Evolutionary conservation across 1,284 basidiomycete species (phyloP).

Genomic region (Leucoagaricus sp.): DNA sequence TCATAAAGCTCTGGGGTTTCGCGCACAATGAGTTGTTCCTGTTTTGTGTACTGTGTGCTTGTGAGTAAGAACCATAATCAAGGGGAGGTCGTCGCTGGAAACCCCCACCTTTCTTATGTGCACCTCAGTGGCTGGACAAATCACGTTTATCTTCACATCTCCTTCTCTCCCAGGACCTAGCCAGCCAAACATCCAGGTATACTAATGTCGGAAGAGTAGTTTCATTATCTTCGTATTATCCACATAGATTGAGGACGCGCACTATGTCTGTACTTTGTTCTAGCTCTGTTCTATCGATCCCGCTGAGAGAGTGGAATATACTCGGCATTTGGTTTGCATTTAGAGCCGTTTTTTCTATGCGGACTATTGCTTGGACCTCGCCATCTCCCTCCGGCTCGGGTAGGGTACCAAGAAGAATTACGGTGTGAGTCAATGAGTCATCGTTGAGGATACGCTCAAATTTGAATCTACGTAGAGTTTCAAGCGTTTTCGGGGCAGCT

Average conservation of each 20-base stretch:
- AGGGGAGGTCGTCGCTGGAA: background rate
- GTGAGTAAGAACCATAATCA: background rate
- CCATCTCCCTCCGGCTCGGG: slow-evolving; percentile 35
- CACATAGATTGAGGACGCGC: slow-evolving; percentile 28
- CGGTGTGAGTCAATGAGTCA: slow-evolving; percentile 49
- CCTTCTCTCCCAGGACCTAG: slow-evolving; percentile 36
- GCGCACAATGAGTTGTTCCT: slow-evolving; percentile 70
- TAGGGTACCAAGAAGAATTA: slow-evolving; percentile 41
- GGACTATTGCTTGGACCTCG: slow-evolving; percentile 36
- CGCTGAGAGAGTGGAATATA: slow-evolving; percentile 21
- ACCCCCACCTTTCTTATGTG: slow-evolving; percentile 71
- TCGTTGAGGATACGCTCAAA: slow-evolving; percentile 62
- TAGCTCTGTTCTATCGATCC: slow-evolving; percentile 31
- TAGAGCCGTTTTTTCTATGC: slow-evolving; percentile 44
- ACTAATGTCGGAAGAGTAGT: slow-evolving; percentile 28
- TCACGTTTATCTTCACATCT: slow-evolving; percentile 67
- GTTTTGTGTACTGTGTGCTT: slow-evolving; percentile 70
- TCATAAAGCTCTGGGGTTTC: slow-evolving; percentile 82
- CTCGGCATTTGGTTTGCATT: slow-evolving; percentile 25
- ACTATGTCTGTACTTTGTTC: slow-evolving; percentile 47
- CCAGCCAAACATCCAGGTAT: slow-evolving; percentile 49
- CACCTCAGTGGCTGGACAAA: slow-evolving; percentile 81
- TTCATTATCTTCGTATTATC: slow-evolving; percentile 14
- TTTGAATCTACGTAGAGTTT: slow-evolving; percentile 36
- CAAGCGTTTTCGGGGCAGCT: slow-evolving; percentile 31